phyloP scores from a whole-genome alignment of 2,329 filamentous ascomycete genomes.

The Trichoderma koningiopsis region DNA sequence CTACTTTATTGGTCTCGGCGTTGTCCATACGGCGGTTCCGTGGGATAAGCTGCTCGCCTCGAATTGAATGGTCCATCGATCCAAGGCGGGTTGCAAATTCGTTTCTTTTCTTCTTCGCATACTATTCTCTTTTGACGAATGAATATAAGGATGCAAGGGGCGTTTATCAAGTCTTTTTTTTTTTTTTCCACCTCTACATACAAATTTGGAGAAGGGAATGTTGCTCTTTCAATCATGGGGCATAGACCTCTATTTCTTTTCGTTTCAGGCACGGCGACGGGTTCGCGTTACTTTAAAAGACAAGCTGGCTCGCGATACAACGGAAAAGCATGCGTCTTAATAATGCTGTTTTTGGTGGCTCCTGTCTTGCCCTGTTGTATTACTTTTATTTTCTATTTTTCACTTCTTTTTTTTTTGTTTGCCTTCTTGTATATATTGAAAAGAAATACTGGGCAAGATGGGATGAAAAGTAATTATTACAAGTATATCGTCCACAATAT shows the following conservation, averaged over 20 bases:
- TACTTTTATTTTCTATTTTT: neutral
- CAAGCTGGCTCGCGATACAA: neutral
- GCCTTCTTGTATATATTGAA: slow-evolving; percentile 6
- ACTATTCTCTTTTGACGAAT: neutral
- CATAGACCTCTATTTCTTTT: neutral
- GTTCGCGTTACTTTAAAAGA: slow-evolving; percentile 7
- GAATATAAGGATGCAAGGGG: slow-evolving; percentile 2
- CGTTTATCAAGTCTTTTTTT: neutral
- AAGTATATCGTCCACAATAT: neutral
- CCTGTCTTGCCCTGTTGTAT: neutral
- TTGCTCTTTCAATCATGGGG: neutral
- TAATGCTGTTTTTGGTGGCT: neutral
- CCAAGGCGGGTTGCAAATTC: neutral
- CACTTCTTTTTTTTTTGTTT: neutral
- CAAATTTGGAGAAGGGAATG: neutral
- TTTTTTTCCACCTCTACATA: neutral
- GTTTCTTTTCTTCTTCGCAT: no score
- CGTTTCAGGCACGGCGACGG: slow-evolving; percentile 2
- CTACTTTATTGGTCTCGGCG: slow-evolving; percentile 57
- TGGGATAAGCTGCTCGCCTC: neutral
- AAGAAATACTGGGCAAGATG: neutral
- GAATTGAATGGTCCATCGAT: neutral
- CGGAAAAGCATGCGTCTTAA: neutral
- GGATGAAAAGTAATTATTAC: neutral
- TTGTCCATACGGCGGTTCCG: slow-evolving; percentile 41